Base-by-base conservation (phyloP, 2,329 filamentous ascomycete genomes). In the Sarocladium strictum region DNA sequence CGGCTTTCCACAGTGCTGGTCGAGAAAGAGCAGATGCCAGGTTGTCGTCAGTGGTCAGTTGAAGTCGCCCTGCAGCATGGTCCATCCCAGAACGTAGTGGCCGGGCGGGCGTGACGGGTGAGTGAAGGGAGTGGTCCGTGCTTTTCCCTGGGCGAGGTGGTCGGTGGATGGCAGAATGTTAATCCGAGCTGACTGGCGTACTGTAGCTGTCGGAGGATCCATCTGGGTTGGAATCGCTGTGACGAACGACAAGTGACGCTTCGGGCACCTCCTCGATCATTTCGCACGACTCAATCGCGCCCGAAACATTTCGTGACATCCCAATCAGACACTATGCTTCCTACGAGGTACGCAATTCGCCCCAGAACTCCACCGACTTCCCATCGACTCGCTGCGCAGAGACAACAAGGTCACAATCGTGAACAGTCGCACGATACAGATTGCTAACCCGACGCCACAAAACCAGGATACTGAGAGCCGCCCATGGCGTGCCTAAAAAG, bases 401-500 rank as follows among this genome's bases (percentile, higher is more conserved):
- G n/a, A 27, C 7, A 10, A 21, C n/a, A 49, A 9, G 24, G 11
- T 15, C 11, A 49, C 27, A 15, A 37, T 4, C 7, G 14, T 6
- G 15, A 21, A 24, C 17, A 6, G 33, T 40, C 19, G 5, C 2
- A 24, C 12, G 32, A 38, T 23, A 14, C 19, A 38, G 33, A 38
- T 12, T 7, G 53, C 61, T 64, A 35, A 65, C 57, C n/a, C n/a
- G n/a, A 53, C 35, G 26, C 24, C 37, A 17, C 49, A 14, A 23
- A 17, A 57, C 56, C 59, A 74, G 72, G 66, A 64, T 70, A 71
- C 73, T 81, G 70, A 74, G 79, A 66, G 75, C 76, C 66, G 74
- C 77, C 66, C 65, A 70, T 57, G 69, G 75, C 66, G 72, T 73
- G 67, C 71, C 72, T 63, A 80, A 81, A 76, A 79, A 83, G 68